Evolutionary conservation across 371 early-diverging fungal genomes (phyloP).

Genomic region (Synchytrium microbalum): DNA sequence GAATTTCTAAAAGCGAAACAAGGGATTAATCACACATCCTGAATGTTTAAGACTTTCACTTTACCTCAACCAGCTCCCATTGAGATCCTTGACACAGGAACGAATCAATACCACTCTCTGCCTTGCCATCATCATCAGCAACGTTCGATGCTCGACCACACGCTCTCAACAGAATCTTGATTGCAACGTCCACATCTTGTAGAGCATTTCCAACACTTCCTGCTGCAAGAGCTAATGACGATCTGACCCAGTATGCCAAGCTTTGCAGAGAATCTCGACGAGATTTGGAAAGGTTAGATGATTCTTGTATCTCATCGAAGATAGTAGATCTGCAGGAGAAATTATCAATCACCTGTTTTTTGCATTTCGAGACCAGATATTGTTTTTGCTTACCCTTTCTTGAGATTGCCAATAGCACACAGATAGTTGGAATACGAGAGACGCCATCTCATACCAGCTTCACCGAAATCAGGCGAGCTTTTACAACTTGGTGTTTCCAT

Average conservation of each 20-base stretch:
- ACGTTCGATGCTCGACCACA: background rate
- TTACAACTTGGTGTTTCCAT: slow-evolving; percentile 19
- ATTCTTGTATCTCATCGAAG: background rate
- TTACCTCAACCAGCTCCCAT: background rate
- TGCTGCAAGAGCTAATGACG: background rate
- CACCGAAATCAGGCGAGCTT: slow-evolving; percentile 10
- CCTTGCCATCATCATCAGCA: background rate
- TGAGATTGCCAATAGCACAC: slow-evolving; percentile 30
- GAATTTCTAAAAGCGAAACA: slow-evolving; percentile 15
- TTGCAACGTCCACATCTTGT: background rate
- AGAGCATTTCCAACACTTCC: background rate
- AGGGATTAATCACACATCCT: too few species aligned
- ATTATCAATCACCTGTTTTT: background rate
- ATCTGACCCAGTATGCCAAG: background rate
- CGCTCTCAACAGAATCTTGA: background rate
- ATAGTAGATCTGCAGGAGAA: background rate
- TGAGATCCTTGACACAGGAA: background rate
- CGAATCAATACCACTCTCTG: background rate
- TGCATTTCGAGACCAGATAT: too few species aligned
- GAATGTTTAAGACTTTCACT: background rate
- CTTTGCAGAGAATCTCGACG: background rate
- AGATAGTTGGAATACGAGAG: slow-evolving; percentile 39
- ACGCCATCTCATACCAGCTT: slow-evolving; percentile 24
- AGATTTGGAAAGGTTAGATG: background rate
- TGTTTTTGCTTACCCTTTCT: slow-evolving; percentile 24